Conservation (phyloP, 306 rosid genomes). For the Castanea sativa region DNA sequence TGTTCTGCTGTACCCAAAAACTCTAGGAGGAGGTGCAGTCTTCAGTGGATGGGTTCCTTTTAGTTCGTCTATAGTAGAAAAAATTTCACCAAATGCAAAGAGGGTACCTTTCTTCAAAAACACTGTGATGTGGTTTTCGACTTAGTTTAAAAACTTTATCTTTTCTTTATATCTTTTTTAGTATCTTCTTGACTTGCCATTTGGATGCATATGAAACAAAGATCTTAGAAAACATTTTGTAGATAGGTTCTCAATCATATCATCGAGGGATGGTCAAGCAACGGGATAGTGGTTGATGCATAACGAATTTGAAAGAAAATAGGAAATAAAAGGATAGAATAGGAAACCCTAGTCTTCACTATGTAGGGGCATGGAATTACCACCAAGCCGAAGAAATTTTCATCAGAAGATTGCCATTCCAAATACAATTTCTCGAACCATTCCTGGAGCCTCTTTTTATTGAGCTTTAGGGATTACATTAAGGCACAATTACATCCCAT, state of each 20-base stretch:
- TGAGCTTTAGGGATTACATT: no score
- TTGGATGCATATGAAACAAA: neutral
- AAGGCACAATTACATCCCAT: no score
- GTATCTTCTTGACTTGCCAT: neutral
- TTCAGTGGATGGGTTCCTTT: constrained; percentile 95
- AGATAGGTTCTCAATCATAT: neutral
- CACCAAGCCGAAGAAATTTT: no score
- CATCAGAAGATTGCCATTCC: no score
- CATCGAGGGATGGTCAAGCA: neutral
- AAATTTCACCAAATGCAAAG: constrained; percentile 63
- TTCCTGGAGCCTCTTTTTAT: no score
- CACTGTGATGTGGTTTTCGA: neutral
- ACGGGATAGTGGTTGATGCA: neutral
- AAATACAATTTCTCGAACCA: no score
- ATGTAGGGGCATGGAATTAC: no score
- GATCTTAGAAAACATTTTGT: neutral
- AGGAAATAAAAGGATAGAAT: no score
- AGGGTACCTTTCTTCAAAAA: constrained; percentile 43
- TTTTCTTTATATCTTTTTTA: neutral
- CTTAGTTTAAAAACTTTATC: neutral
- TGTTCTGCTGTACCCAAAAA: constrained; percentile 79
- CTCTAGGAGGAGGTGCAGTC: constrained; percentile 88
- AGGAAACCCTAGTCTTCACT: no score
- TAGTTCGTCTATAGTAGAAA: constrained; percentile 49
- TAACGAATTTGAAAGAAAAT: no score